phyloP scores from a whole-genome alignment of 805 yeast genomes.

The Candida sakaeoensis region DNA sequence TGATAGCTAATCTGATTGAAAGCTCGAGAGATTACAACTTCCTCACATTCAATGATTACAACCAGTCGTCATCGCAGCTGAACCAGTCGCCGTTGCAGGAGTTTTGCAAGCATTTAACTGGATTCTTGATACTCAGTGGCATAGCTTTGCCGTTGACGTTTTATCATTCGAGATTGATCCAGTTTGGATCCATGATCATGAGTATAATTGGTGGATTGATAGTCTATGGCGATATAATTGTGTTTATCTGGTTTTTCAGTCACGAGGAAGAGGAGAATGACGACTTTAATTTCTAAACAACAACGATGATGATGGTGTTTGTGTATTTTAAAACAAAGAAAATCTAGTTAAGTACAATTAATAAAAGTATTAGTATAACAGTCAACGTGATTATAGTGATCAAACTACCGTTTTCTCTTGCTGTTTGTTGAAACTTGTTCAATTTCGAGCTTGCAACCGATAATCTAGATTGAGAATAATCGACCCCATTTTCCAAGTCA shows the following conservation, averaged over 20 bases:
- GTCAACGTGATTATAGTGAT: slow-evolving; percentile 40
- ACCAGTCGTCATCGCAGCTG: slow-evolving; percentile 33
- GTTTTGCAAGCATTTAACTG: slow-evolving; percentile 35
- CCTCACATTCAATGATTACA: slow-evolving; percentile 41
- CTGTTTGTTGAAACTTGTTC: slow-evolving; percentile 27
- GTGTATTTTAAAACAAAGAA: slow-evolving; percentile 1
- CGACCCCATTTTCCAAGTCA: slow-evolving; percentile 42
- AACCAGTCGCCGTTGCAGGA: slow-evolving; percentile 38
- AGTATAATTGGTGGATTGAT: slow-evolving; percentile 43
- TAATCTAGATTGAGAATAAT: slow-evolving; percentile 27
- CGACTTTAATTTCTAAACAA: slow-evolving; percentile 40
- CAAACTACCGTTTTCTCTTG: slow-evolving; percentile 41
- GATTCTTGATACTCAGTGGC: slow-evolving; percentile 41
- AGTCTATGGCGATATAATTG: slow-evolving; percentile 41
- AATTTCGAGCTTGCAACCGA: slow-evolving; percentile 29
- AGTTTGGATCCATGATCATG: slow-evolving; percentile 39
- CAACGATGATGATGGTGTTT: no score
- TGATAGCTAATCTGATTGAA: slow-evolving; percentile 34
- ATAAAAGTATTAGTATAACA: slow-evolving; percentile 34
- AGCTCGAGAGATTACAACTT: slow-evolving; percentile 36
- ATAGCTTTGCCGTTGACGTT: slow-evolving; percentile 40
- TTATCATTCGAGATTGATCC: slow-evolving; percentile 34
- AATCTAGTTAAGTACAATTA: slow-evolving; percentile 38
- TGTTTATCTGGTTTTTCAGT: slow-evolving; percentile 45
- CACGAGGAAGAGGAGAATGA: slow-evolving; percentile 43